Evolutionary conservation across 495 filamentous ascomycete genomes (phyloP).

Genomic region (Cladorrhinum samala): DNA sequence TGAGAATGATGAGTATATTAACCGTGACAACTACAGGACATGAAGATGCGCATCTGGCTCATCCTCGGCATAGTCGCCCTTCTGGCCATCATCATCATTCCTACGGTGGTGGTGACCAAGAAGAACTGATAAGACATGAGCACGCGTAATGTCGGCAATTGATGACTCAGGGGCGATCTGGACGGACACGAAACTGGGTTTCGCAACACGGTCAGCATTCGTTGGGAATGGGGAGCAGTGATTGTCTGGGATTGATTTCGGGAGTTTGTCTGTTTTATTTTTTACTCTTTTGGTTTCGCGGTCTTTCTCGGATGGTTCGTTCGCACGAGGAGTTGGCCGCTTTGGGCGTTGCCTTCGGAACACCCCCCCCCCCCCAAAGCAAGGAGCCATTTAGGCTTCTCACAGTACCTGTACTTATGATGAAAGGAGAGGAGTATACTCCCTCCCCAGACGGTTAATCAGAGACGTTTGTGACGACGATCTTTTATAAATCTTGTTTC

Average conservation of each 20-base stretch:
- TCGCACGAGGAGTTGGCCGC: constrained; percentile 11
- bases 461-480: constrained; percentile 27
- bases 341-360: constrained; percentile 18
- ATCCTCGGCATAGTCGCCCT: constrained; percentile 81
- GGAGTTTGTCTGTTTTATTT: constrained; percentile 30
- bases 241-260: constrained; percentile 23
- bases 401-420: constrained; percentile 36
- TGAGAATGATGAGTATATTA: not conserved
- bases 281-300: not conserved
- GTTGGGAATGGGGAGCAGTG: constrained; percentile 20
- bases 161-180: constrained; percentile 15
- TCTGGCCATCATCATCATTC: constrained; percentile 87
- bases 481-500: not conserved
- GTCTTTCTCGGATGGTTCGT: constrained; percentile 20
- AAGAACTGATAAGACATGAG: constrained; percentile 12
- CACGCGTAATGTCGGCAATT: constrained; percentile 13
- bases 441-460: constrained; percentile 30
- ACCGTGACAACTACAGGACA: constrained; percentile 50
- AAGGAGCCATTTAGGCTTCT: constrained; percentile 15
- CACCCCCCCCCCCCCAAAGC: constrained; percentile 4
- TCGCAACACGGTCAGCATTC: constrained; percentile 24
- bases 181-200: constrained; percentile 27
- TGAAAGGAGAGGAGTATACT: constrained; percentile 28
- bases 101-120: constrained; percentile 42
- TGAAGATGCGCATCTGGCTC: constrained; percentile 99